A percentile compares a stretch with the other conserved stretches of the same genome.
These are phyloP conservation scores for Vigna mungo DNA, from an alignment of 306 rosid genomes.

Conservation along the genomic window DNA sequence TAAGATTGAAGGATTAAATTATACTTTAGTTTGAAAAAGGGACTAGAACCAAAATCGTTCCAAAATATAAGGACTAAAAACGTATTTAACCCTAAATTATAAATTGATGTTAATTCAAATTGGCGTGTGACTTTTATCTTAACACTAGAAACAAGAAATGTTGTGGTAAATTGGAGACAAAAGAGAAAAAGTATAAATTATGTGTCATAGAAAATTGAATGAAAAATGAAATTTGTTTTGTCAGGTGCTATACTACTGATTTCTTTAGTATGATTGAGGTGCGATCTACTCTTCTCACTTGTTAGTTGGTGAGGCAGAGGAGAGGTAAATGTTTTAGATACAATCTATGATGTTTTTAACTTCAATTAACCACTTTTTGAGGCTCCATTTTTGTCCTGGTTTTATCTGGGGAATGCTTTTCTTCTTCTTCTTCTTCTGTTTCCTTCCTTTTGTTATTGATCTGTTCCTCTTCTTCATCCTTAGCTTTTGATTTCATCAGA, in stretches of 20 bases:
- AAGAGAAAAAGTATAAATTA: background rate
- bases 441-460: conserved; percentile 46
- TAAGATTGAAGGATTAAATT: too few relatives aligned
- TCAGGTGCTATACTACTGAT: conserved; percentile 21
- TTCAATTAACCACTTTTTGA: background rate
- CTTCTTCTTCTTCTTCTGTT: conserved; percentile 25
- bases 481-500: conserved; percentile 60
- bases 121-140: too few relatives aligned
- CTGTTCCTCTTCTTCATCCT: conserved; percentile 48
- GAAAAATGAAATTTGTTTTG: conserved; percentile 27
- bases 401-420: conserved; percentile 44
- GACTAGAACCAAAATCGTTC: too few relatives aligned
- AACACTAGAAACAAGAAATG: too few relatives aligned
- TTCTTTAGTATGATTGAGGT: conserved; percentile 16
- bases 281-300: conserved; percentile 21
- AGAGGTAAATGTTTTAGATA: conserved; percentile 21
- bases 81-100: too few relatives aligned
- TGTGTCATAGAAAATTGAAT: conserved; percentile 47
- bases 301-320: conserved; percentile 32
- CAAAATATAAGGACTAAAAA: too few relatives aligned
- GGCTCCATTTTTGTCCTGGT: conserved; percentile 50
- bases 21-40: too few relatives aligned
- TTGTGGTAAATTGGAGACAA: background rate
- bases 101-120: too few relatives aligned
- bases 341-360: background rate